Evolutionary conservation across 768 basidiomycete species (phyloP).

Genomic region (Panaeolus papilionaceus): DNA sequence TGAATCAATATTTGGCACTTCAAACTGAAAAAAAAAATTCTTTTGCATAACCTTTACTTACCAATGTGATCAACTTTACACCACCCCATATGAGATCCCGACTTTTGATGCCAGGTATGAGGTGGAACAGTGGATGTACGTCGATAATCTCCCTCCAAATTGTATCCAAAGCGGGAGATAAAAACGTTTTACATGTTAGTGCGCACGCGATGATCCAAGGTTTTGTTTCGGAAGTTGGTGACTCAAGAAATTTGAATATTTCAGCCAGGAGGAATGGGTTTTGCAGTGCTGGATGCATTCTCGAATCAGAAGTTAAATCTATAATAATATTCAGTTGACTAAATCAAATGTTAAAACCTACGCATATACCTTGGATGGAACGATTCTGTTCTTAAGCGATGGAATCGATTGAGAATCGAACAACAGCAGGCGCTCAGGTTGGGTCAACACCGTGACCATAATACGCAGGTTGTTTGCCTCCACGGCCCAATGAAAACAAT

Average conservation of each 20-base stretch:
- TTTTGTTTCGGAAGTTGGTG: not conserved
- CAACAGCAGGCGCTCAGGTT: too few relatives aligned
- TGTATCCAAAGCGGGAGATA: not conserved
- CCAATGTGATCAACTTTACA: not conserved
- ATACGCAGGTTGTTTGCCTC: too few relatives aligned
- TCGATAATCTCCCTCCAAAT: not conserved
- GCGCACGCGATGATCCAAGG: not conserved
- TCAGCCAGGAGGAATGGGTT: not conserved
- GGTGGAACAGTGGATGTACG: not conserved
- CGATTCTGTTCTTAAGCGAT: too few relatives aligned
- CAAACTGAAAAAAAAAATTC: not conserved
- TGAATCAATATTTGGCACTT: not conserved
- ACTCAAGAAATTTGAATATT: not conserved
- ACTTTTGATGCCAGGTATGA: not conserved
- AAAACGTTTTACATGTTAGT: not conserved
- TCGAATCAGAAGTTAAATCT: too few relatives aligned
- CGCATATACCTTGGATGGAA: too few relatives aligned
- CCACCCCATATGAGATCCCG: not conserved
- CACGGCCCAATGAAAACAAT: too few relatives aligned
- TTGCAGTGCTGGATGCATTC: conserved; percentile 4
- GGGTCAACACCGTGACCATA: too few relatives aligned
- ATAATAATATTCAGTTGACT: too few relatives aligned
- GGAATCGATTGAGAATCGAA: too few relatives aligned
- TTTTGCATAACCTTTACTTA: not conserved
- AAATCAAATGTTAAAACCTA: too few relatives aligned